Percentiles rank a stretch among this genome's conserved stretches.
Evolutionary conservation across 306 rosid species (phyloP).

Genomic region (Abrus pulchellus): DNA sequence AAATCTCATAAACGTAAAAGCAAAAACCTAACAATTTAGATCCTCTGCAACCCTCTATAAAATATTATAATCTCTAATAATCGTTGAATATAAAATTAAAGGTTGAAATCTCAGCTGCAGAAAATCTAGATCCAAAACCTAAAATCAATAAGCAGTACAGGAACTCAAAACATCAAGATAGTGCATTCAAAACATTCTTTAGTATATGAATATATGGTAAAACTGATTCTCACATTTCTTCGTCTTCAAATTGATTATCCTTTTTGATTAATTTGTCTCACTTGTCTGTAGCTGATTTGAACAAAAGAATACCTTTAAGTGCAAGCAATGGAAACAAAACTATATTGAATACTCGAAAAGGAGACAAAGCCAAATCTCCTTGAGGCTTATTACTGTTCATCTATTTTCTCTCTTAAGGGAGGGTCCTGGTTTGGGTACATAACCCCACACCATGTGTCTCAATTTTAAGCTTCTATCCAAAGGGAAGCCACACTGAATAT

Average conservation of each 20-base stretch:
- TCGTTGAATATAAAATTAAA: too few relatives aligned
- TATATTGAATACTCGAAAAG: neutral
- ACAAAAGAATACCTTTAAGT: conserved; percentile 17
- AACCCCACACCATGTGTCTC: conserved; percentile 43
- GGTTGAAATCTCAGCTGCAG: too few relatives aligned
- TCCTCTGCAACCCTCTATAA: too few relatives aligned
- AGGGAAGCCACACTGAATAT: conserved; percentile 22
- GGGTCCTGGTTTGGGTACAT: conserved; percentile 29
- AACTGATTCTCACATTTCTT: neutral
- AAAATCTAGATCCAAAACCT: too few relatives aligned
- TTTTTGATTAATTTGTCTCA: conserved; percentile 17
- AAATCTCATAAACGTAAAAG: too few relatives aligned
- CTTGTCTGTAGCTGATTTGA: conserved; percentile 14
- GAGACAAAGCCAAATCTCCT: conserved; percentile 32
- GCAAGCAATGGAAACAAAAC: conserved; percentile 28
- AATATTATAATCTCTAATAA: too few relatives aligned
- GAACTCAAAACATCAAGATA: too few relatives aligned
- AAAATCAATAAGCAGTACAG: too few relatives aligned
- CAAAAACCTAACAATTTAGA: too few relatives aligned
- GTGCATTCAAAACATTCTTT: too few relatives aligned
- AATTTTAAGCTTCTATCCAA: conserved; percentile 49
- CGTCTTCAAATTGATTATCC: neutral
- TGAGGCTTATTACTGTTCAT: conserved; percentile 7
- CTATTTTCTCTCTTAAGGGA: conserved; percentile 27
- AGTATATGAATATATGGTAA: neutral